Percentiles rank a stretch among this genome's conserved stretches.
phyloP scores from a whole-genome alignment of 2,329 filamentous ascomycete species.

The Exophiala sp. region DNA sequence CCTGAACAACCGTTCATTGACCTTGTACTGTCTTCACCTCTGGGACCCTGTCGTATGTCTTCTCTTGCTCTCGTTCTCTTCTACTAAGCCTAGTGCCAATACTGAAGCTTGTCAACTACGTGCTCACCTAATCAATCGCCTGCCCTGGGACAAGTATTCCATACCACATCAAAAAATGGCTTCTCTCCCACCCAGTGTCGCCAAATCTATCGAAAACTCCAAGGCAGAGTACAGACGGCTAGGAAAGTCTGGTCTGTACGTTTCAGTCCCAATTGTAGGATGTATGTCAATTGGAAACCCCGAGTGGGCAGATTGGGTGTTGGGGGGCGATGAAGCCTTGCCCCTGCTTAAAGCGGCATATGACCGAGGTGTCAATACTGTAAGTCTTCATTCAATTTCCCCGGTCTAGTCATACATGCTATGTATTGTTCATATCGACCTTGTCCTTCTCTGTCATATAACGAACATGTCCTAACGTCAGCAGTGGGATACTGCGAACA shows the following conservation, averaged over 20 bases:
- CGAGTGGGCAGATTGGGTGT: constrained; percentile 25
- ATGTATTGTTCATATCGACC: background rate
- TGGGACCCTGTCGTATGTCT: too few species aligned
- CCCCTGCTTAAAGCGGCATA: constrained; percentile 22
- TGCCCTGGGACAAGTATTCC: too few species aligned
- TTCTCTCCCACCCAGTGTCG: background rate
- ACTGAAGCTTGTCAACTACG: too few species aligned
- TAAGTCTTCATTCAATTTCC: background rate
- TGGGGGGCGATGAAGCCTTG: constrained; percentile 9
- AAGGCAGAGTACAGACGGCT: constrained; percentile 2
- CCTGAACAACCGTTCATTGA: too few species aligned
- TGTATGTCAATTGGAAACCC: constrained; percentile 44
- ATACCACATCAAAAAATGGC: too few species aligned
- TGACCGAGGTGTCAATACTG: constrained; percentile 21
- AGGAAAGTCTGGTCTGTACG: constrained; percentile 17
- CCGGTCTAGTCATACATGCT: background rate
- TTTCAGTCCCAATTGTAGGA: constrained; percentile 20
- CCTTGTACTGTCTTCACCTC: too few species aligned
- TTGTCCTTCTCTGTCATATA: background rate
- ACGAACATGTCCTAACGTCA: background rate
- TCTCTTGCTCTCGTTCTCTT: too few species aligned
- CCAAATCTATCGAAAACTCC: background rate
- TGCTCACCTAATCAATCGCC: too few species aligned
- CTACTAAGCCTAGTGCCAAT: too few species aligned
- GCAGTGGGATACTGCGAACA: constrained; percentile 37